Base-by-base conservation (phyloP, 2,329 filamentous ascomycete genomes). In the Parastagonospora avenae region DNA sequence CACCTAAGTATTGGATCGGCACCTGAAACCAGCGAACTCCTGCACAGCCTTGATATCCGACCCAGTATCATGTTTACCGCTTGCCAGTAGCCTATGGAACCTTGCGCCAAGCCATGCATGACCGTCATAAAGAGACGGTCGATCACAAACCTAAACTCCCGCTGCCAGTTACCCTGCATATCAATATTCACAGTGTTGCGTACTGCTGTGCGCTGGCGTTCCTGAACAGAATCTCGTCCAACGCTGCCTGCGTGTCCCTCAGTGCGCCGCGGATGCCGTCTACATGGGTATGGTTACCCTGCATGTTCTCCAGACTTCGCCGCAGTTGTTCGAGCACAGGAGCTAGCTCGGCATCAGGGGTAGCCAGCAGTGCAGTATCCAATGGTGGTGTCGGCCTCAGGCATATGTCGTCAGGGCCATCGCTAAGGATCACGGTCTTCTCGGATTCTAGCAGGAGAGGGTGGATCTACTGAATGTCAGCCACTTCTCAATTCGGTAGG, bases 221-320 rank as follows among this genome's bases (percentile, higher is more conserved):
- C 62, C 52, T 64, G 59, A 66, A 74, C 11, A 76, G 56, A 38
- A 72, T 59, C 19, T 68, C 66, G 52, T 74, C 71, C 51, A 75
- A 54, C 42, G 67, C 68, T 41, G 60, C 63, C 37, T 65, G 64
- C 27, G 72, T 66, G 14, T 62, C 46, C 35, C 39, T 47, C 49
- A 73, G 59, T 12, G 66, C 70, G 33, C 60, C 62, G n/a, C 65
- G 57, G 28, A 75, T 63, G 40, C 70, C 71, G 8, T 68, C 61
- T 9, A 76, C 63, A 50, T 75, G 72, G 48, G 52, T 61, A 59
- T 68, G 63, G 52, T 75, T 76, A 15, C 62, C 64, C 54, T 72
- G 70, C 67, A 76, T 71, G 30, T 62, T 71, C 44, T 73, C 68
- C 4, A 76, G 54, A 56, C 74, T 74, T 36, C 66, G 71, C 30